Evolutionary conservation across 2,329 filamentous ascomycete genomes (phyloP).

Genomic region (Fusarium xyrophilum): DNA sequence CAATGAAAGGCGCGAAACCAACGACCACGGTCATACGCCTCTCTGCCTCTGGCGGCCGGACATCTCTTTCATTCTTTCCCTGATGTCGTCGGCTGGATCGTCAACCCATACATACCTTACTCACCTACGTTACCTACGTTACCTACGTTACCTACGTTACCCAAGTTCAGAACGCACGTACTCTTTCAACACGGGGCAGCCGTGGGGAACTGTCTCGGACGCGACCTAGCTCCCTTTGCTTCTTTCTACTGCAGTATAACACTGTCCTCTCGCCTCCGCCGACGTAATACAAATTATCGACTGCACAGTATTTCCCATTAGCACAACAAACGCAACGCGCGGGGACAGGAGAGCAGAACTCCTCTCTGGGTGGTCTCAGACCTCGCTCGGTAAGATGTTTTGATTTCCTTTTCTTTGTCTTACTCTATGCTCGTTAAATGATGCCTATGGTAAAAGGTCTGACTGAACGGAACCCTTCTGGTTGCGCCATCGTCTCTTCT

Average conservation of each 20-base stretch:
- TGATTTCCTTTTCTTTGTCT: neutral
- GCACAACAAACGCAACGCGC: neutral
- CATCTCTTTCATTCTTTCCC: constrained; percentile 9
- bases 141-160: too few relatives aligned
- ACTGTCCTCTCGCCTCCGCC: neutral
- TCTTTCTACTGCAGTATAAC: neutral
- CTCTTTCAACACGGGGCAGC: neutral
- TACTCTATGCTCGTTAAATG: constrained; percentile 47
- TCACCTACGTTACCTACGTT: neutral
- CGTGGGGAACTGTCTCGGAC: constrained; percentile 1
- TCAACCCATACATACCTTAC: neutral
- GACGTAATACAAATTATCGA: neutral
- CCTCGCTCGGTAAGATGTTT: constrained; percentile 26
- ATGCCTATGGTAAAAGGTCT: constrained; percentile 73
- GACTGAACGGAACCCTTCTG: constrained; percentile 59
- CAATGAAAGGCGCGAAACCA: constrained; percentile 20
- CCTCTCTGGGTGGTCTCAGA: neutral
- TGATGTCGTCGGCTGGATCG: neutral
- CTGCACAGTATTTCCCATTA: neutral
- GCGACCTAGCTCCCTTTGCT: neutral
- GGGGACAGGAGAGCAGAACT: neutral
- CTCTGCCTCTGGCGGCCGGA: constrained; percentile 31
- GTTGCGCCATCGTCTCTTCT: constrained; percentile 48
- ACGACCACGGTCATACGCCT: constrained; percentile 9
- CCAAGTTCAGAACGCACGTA: neutral